phyloP scores from a whole-genome alignment of 2,329 filamentous ascomycete genomes.

The Plenodomus lindquistii region DNA sequence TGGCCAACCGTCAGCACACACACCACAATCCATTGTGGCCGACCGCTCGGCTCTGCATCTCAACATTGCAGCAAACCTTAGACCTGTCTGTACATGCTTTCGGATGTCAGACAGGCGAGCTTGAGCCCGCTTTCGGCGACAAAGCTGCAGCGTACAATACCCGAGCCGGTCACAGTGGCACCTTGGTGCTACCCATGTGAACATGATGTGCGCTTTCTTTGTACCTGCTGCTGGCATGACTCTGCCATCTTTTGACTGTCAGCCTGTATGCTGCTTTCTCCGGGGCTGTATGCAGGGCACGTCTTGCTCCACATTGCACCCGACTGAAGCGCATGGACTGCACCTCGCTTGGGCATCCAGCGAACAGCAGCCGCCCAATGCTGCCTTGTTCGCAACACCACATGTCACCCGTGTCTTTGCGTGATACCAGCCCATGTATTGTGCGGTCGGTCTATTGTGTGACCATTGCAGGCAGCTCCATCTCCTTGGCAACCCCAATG shows the following conservation, averaged over 20 bases:
- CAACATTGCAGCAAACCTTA: neutral
- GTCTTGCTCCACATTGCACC: neutral
- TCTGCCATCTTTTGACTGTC: neutral
- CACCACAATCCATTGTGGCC: neutral
- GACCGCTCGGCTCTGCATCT: neutral
- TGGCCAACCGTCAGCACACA: neutral
- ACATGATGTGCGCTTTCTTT: neutral
- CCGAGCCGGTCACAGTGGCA: slow-evolving; percentile 5
- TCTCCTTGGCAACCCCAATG: neutral
- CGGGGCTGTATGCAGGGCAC: neutral
- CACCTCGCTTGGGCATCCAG: neutral
- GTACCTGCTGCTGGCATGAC: neutral
- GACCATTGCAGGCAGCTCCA: neutral
- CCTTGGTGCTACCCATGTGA: neutral
- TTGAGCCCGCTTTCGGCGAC: slow-evolving; percentile 15
- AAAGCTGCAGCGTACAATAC: slow-evolving; percentile 7
- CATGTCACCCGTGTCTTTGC: neutral
- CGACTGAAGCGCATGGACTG: neutral
- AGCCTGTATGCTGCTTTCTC: too few species aligned
- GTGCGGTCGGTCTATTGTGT: neutral
- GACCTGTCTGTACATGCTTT: slow-evolving; percentile 1
- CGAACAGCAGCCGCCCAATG: neutral
- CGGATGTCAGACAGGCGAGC: slow-evolving; percentile 8
- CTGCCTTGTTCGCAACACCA: neutral
- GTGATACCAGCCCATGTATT: neutral